These are phyloP conservation scores for Talaromyces adpressus DNA, from an alignment of 495 filamentous ascomycete genomes.

Conservation along the genomic window DNA sequence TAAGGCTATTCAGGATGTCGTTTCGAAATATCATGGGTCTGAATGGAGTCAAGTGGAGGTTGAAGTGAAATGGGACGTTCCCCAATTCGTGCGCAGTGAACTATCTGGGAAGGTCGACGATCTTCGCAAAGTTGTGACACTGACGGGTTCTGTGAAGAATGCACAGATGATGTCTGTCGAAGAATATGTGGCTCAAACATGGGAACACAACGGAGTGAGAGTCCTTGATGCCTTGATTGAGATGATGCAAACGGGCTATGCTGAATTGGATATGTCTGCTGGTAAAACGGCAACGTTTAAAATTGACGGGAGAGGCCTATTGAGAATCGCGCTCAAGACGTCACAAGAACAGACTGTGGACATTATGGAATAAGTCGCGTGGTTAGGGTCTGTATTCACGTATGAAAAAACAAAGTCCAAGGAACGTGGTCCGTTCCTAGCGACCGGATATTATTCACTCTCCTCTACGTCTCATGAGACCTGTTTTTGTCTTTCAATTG, in stretches of 20 bases:
- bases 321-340: too few relatives aligned
- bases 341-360: too few relatives aligned
- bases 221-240: background rate
- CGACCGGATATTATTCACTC: background rate
- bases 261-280: background rate
- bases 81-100: background rate
- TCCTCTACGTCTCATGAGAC: background rate
- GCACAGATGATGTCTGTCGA: conserved; percentile 1
- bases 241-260: background rate
- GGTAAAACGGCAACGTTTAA: too few relatives aligned
- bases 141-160: conserved; percentile 3
- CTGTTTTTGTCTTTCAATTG: background rate
- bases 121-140: background rate
- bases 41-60: too few relatives aligned
- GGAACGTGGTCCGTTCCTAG: background rate
- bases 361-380: conserved; percentile 1
- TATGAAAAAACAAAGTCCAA: background rate
- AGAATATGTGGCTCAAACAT: conserved; percentile 5
- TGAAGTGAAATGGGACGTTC: background rate
- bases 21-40: too few relatives aligned
- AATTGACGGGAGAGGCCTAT: too few relatives aligned
- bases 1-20: background rate
- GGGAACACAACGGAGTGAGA: background rate
- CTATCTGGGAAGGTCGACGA: background rate
- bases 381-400: background rate